Evolutionary conservation across 805 yeast species (phyloP), one percentile per base, ranked within the genome.

Genomic region (Metschnikowia vanudenii): DNA sequence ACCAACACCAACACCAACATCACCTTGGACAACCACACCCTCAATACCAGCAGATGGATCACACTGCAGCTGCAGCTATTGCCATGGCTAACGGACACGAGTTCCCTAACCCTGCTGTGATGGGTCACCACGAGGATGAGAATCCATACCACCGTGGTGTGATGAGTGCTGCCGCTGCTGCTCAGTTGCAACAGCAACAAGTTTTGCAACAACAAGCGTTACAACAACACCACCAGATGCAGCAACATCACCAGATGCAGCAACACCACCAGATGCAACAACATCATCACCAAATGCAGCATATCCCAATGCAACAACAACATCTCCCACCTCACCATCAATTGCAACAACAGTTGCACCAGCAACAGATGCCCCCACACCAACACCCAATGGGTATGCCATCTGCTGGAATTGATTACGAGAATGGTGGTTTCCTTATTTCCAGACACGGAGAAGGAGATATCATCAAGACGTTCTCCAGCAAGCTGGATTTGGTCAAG

Each of bases 401-500:
- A 6, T 41, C 56, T 20, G 56, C 55, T 9, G 54, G 51, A 4
- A 51, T 55, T 24, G 59, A 56, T 53, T 54, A 52, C 39, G 58
- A 54, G 43, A 49, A 51, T 17, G 59, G 58, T 16, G 58, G 57
- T 10, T 55, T 51, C 39, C 47, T 56, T 37, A 54, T 54, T 38
- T 49, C 54, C 7, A 43, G 58, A 41, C 58, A 52, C 52, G 55
- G 55, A 13, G 59, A 56, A 45, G 58, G 58, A 22, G 59, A 56
- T 46, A 54, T 56, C 49, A 56, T 56, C 56, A 56, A 56, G 57
- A 56, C 59, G 14, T 56, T 56, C 43, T 28, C 49, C 30, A 47
- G 55, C 37, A 56, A 56, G 52, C 58, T 37, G 51, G 60, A 56
- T 30, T 45, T 55, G 47, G 64, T 61, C 46, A 60, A 61, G 52